These are phyloP conservation scores for Trametes maxima DNA, from an alignment of 768 basidiomycete species.

Conservation along the genomic window DNA sequence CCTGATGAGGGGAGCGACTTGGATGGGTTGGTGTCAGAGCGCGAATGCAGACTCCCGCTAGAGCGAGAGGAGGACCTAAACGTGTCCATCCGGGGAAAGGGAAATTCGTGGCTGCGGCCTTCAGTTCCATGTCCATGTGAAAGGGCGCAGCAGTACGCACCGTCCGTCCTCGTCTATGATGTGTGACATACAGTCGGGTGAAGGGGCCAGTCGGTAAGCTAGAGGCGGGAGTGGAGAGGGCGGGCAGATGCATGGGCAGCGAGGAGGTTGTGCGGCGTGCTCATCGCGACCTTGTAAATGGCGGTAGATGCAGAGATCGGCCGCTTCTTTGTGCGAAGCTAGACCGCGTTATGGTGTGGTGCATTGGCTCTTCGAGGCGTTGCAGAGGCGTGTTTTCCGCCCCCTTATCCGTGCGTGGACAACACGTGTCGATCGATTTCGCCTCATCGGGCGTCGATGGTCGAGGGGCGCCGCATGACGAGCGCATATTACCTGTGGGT, in stretches of 20 bases:
- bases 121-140: background rate
- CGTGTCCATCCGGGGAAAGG: constrained; percentile 26
- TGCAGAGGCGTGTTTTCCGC: constrained; percentile 26
- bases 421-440: constrained; percentile 26
- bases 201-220: constrained; percentile 8
- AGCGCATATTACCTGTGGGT: background rate
- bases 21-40: constrained; percentile 22
- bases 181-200: constrained; percentile 14
- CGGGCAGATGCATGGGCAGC: constrained; percentile 9
- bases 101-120: constrained; percentile 23
- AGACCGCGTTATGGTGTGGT: constrained; percentile 14
- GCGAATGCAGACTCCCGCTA: constrained; percentile 25
- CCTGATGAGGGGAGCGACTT: constrained; percentile 19
- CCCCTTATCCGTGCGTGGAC: constrained; percentile 17
- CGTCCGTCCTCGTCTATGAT: constrained; percentile 21
- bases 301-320: constrained; percentile 12
- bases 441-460: constrained; percentile 1
- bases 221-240: constrained; percentile 6
- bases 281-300: constrained; percentile 21
- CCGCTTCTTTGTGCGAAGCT: constrained; percentile 22
- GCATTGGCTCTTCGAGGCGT: constrained; percentile 19
- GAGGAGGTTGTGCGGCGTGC: constrained; percentile 16
- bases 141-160: constrained; percentile 14
- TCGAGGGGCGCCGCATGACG: constrained; percentile 4
- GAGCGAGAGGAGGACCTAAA: constrained; percentile 21